Conservation (phyloP, 768 basidiomycete species). For the Boletus fagicola region DNA sequence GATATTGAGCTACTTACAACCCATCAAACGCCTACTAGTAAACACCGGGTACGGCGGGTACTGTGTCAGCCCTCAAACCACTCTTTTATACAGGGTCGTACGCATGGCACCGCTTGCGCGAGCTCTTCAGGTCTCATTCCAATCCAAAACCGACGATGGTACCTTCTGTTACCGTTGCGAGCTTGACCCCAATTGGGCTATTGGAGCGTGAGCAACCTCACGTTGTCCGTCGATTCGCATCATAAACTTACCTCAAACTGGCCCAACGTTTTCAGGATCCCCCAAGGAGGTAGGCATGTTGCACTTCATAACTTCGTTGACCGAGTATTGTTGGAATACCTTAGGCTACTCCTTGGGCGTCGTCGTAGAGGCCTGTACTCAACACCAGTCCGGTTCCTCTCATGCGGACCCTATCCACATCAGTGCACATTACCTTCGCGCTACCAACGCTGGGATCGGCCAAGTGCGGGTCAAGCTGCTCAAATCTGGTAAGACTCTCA, state of each 20-base stretch:
- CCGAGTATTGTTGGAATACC: background rate
- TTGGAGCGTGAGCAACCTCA: slow-evolving; percentile 40
- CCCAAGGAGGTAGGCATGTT: slow-evolving; percentile 48
- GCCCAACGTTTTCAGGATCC: slow-evolving; percentile 38
- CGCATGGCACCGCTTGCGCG: slow-evolving; percentile 20
- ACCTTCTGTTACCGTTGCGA: slow-evolving; percentile 27
- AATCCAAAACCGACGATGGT: slow-evolving; percentile 21
- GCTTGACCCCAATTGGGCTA: slow-evolving; percentile 46
- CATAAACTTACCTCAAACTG: background rate
- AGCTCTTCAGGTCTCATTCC: slow-evolving; percentile 24
- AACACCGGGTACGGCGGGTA: background rate
- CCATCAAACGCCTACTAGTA: background rate
- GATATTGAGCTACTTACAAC: background rate
- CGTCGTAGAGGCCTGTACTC: slow-evolving; percentile 52
- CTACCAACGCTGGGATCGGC: slow-evolving; percentile 41
- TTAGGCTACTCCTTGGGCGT: slow-evolving; percentile 60
- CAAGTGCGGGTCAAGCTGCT: slow-evolving; percentile 47
- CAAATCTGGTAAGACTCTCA: slow-evolving; percentile 52
- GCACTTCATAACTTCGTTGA: background rate
- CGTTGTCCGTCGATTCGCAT: background rate
- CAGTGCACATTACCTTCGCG: slow-evolving; percentile 55
- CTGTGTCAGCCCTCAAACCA: background rate
- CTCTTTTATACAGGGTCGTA: too few relatives aligned
- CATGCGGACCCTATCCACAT: slow-evolving; percentile 61
- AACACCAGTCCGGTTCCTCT: slow-evolving; percentile 44